These are phyloP conservation scores for Sorghum bicolor DNA, from an alignment of 176 grass and related monocot genomes.

Conservation along the genomic window Sorghum_bicolor_NCBIv3 NC_012870.2:20313501-20314000, in stretches of 20 bases:
- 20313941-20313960: not conserved
- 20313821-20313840: constrained; percentile 9
- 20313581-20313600: not conserved
- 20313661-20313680: constrained; percentile 51
- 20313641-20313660: constrained; percentile 93
- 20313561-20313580: constrained; percentile 9
- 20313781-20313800: constrained; percentile 68
- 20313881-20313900: constrained; percentile 21
- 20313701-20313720: not conserved
- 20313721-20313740: not conserved
- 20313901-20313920: constrained; percentile 27
- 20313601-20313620: constrained; percentile 76
- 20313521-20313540: not conserved
- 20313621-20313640: constrained; percentile 61
- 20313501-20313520: not conserved
- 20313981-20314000: not conserved
- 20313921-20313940: constrained; percentile 49
- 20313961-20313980: not conserved
- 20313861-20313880: constrained; percentile 41
- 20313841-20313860: constrained; percentile 51
- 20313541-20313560: not conserved
- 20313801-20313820: constrained; percentile 58
- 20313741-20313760: constrained; percentile 76
- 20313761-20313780: constrained; percentile 94
- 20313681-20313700: constrained; percentile 9